Conservation (phyloP, 441 rosid genomes). For the Theobroma grandiflorum region DNA sequence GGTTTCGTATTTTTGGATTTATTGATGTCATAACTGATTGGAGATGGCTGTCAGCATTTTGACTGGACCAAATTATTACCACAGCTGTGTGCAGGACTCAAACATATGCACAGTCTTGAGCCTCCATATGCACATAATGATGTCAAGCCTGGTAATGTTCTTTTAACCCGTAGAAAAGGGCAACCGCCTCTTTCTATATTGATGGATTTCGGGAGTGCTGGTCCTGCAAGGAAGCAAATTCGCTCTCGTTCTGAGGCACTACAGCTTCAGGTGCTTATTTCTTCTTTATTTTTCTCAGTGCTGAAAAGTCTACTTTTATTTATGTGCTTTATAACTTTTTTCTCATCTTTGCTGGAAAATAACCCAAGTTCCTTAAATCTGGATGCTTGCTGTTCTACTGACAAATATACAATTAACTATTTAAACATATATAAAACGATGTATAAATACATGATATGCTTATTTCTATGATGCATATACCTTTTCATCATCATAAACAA, state of each 20-base stretch:
- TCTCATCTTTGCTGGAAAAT: not conserved
- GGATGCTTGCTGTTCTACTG: not conserved
- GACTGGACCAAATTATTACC: constrained; percentile 33
- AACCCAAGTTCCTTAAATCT: not conserved
- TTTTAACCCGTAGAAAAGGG: constrained; percentile 86
- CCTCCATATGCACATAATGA: constrained; percentile 99
- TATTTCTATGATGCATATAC: not conserved
- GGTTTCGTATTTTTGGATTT: not conserved
- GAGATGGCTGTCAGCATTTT: not conserved
- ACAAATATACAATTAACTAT: not conserved
- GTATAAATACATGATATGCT: not conserved
- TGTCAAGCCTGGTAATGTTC: constrained; percentile 99
- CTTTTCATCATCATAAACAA: not conserved
- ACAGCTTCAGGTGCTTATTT: constrained; percentile 76
- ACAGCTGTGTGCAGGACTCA: constrained; percentile 98
- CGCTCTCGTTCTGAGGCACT: constrained; percentile 93
- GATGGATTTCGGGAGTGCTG: constrained; percentile 99
- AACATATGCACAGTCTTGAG: constrained; percentile 91
- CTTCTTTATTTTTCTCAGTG: not conserved
- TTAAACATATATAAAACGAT: not conserved
- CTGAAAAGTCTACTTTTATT: not conserved
- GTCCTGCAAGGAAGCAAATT: constrained; percentile 87
- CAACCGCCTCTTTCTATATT: constrained; percentile 84
- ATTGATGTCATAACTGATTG: not conserved
- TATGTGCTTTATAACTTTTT: constrained; percentile 1